Evolutionary conservation across 768 basidiomycete species (phyloP), one percentile per base, ranked within the genome.

Genomic region (Phanerodontia chrysosporium): DNA sequence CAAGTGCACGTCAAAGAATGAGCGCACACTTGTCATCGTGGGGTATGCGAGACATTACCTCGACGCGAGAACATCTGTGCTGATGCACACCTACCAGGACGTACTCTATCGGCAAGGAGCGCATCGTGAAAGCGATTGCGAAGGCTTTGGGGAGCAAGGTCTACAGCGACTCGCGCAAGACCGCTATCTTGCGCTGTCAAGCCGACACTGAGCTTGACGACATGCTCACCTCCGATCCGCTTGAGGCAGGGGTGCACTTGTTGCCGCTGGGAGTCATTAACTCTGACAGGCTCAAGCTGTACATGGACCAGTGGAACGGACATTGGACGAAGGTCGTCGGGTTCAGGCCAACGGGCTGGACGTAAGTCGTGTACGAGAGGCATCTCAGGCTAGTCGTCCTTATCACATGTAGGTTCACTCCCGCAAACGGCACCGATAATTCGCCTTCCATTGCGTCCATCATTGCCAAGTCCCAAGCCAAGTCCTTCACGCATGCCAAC

Each of bases 81-180:
- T 3, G 22, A 56, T 22, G 21, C 10, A 48, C 9, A 48, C 21
- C 25, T 9, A 48, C 9, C 60, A 93, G 94, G 10, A 98, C 97
- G 0, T 99, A 99, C 73, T 92, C 92, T 0, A 93, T 98, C 51
- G 97, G 97, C 42, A 99, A 99, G 71, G 97, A 99, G 72, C 86
- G 97, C 24, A 90, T 98, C 42, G 95, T 97, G 42, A 97, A 98
- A 82, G 94, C 91, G 1, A 85, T 98, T 25, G 97, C 97, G 0
- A 80, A 84, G 59, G 89, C 91, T 0, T 73, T 99, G 14, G 74
- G 80, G 45, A 83, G 87, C 22, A 95, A 90, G 70, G 82, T 99
- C 1, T 98, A 92, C 68, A 96, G 94, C 71, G 95, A 98, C 66
- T 66, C 83, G 0, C 84, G 89, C 56, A 98, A 98, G 72, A 78